Percentiles rank a stretch among this genome's conserved stretches.
These are phyloP conservation scores for Gaultheria prostrata DNA, from an alignment of 148 eudicot species.

Conservation along the genomic window DNA sequence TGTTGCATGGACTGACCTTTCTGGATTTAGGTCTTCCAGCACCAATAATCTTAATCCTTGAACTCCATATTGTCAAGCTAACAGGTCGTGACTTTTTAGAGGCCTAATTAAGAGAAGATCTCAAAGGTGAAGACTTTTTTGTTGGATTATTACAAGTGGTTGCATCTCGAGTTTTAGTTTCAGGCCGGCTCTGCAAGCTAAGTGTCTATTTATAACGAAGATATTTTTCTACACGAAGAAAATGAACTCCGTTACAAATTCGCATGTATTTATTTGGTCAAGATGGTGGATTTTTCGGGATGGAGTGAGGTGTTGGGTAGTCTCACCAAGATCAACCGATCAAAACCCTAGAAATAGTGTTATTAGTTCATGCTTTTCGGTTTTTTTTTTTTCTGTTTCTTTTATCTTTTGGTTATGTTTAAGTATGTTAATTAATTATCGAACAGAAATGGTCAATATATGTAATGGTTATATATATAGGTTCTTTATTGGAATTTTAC, in stretches of 20 bases:
- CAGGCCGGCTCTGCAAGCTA: no score
- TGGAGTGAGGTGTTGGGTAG: background rate
- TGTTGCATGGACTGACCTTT: constrained; percentile 50
- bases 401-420: constrained; percentile 2
- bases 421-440: background rate
- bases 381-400: background rate
- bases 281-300: background rate
- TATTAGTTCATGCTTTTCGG: constrained; percentile 5
- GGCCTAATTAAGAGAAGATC: no score
- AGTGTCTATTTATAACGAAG: background rate
- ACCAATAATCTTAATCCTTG: constrained; percentile 28
- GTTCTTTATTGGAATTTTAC: background rate
- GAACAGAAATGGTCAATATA: background rate
- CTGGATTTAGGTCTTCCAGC: constrained; percentile 51
- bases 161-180: no score
- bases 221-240: background rate
- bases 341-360: constrained; percentile 29
- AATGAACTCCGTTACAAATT: background rate
- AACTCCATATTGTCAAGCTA: background rate
- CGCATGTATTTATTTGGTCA: background rate
- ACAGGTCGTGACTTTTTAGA: no score
- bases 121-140: no score
- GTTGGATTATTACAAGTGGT: no score
- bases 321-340: background rate
- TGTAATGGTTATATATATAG: background rate